A percentile compares a stretch with the other conserved stretches of the same genome.
Conservation (phyloP, 2,329 filamentous ascomycete genomes). For the Beauveria bassiana region DNA sequence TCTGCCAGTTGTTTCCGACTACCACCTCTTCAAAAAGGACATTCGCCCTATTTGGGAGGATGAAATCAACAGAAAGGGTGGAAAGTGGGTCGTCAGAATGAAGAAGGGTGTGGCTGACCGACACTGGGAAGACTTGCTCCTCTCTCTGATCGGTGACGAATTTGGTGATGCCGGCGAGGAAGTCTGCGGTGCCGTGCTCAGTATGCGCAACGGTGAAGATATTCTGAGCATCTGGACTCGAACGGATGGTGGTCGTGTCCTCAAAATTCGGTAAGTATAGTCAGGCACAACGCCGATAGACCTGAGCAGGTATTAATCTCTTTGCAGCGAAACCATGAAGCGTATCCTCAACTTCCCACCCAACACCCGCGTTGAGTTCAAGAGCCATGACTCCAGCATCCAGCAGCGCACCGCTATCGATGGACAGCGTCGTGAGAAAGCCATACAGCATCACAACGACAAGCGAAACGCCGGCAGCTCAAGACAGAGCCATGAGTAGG, state of each 20-base stretch:
- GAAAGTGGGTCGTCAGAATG: constrained; percentile 93
- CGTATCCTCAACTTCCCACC: constrained; percentile 76
- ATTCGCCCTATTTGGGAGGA: constrained; percentile 98
- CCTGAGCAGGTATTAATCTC: not conserved
- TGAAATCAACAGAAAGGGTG: constrained; percentile 89
- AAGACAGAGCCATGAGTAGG: constrained; percentile 28
- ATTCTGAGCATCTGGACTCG: constrained; percentile 97
- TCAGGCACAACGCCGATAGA: not conserved
- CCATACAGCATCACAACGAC: constrained; percentile 38
- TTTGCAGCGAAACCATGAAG: constrained; percentile 79
- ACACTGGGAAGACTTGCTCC: constrained; percentile 90
- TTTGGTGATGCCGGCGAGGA: constrained; percentile 90
- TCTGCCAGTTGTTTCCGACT: constrained; percentile 89
- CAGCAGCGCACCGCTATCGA: constrained; percentile 85
- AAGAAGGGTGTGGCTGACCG: constrained; percentile 96
- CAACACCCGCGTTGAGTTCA: constrained; percentile 90
- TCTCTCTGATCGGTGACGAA: constrained; percentile 88
- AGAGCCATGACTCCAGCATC: constrained; percentile 93
- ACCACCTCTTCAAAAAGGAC: constrained; percentile 95
- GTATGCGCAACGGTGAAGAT: constrained; percentile 90
- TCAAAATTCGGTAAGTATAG: constrained; percentile 78
- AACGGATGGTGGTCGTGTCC: constrained; percentile 84
- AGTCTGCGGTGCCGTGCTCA: constrained; percentile 89
- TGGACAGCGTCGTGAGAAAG: constrained; percentile 83
- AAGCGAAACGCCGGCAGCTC: constrained; percentile 27